phyloP scores from a whole-genome alignment of 176 grass and related monocot species.

The Triticum dicoccoides region DNA sequence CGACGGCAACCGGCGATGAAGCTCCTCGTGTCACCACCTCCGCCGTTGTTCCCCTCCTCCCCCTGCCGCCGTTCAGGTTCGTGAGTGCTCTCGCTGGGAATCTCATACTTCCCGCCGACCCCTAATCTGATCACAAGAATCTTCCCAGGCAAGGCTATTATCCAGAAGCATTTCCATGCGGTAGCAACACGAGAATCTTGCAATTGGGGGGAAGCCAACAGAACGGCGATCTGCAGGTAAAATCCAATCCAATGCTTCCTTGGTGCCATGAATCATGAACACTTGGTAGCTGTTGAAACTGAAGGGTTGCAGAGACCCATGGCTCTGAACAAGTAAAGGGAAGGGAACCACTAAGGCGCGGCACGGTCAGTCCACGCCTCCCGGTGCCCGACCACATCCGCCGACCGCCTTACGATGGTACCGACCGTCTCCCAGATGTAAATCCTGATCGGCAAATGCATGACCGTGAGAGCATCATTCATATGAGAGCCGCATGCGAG shows the following conservation, averaged over 20 bases:
- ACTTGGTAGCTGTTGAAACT: background rate
- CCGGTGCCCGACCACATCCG: constrained; percentile 63
- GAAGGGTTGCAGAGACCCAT: constrained; percentile 48
- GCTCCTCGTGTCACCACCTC: background rate
- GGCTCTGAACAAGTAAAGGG: constrained; percentile 26
- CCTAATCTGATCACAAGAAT: background rate
- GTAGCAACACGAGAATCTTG: background rate
- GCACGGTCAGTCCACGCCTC: constrained; percentile 50
- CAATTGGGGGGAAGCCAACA: background rate
- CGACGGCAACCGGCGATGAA: background rate
- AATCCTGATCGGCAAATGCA: constrained; percentile 65
- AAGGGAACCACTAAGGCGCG: constrained; percentile 54
- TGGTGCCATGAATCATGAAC: background rate
- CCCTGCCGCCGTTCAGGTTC: background rate
- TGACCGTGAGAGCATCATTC: constrained; percentile 50
- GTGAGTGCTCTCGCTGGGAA: background rate
- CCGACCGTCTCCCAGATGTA: constrained; percentile 49
- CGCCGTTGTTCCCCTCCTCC: background rate
- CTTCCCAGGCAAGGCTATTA: constrained; percentile 7
- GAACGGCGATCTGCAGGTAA: background rate
- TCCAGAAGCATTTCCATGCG: background rate
- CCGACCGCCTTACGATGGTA: constrained; percentile 57
- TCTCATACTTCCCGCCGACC: background rate
- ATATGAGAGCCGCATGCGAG: constrained; percentile 60
- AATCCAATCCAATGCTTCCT: background rate